phyloP scores from a whole-genome alignment of 345 rosid genomes.

The Camelina sativa region DNA sequence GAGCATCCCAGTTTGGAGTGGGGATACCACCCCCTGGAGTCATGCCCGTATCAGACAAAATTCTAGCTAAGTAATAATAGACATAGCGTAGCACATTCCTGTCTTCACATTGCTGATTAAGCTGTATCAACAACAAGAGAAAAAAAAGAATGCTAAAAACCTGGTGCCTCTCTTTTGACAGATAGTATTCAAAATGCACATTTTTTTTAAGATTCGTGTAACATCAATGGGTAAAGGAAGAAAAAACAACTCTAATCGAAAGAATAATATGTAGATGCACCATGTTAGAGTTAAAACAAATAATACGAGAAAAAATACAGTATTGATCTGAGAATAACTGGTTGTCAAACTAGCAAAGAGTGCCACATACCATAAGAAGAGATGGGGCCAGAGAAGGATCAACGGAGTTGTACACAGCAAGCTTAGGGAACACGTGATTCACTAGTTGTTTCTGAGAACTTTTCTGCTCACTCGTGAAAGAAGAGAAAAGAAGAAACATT shows the following conservation, averaged over 20 bases:
- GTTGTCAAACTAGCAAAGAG: constrained; percentile 1
- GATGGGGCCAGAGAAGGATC: constrained; percentile 99
- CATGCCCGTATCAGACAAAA: constrained; percentile 83
- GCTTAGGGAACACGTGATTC: constrained; percentile 93
- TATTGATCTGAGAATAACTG: not conserved
- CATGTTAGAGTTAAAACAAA: constrained; percentile 11
- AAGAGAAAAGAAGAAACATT: constrained; percentile 9
- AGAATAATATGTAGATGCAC: not conserved
- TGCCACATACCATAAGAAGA: constrained; percentile 84
- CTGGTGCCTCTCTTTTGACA: constrained; percentile 17
- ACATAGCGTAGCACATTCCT: constrained; percentile 91
- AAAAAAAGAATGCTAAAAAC: constrained; percentile 17
- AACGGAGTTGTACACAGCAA: constrained; percentile 97
- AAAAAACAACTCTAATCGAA: not conserved
- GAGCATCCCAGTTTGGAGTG: constrained; percentile 99
- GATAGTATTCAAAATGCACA: constrained; percentile 25
- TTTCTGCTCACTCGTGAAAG: constrained; percentile 55
- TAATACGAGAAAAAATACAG: not conserved
- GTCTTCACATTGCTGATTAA: constrained; percentile 96
- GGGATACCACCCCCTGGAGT: constrained; percentile 99
- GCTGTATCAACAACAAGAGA: constrained; percentile 57
- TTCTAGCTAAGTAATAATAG: constrained; percentile 98
- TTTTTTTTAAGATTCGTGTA: constrained; percentile 4
- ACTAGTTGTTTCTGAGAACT: constrained; percentile 91
- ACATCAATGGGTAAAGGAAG: not conserved